Percentiles rank a stretch among this genome's conserved stretches.
Conservation (phyloP, 352 stramenopile genomes). For the Phytopythium aichiense region DNA sequence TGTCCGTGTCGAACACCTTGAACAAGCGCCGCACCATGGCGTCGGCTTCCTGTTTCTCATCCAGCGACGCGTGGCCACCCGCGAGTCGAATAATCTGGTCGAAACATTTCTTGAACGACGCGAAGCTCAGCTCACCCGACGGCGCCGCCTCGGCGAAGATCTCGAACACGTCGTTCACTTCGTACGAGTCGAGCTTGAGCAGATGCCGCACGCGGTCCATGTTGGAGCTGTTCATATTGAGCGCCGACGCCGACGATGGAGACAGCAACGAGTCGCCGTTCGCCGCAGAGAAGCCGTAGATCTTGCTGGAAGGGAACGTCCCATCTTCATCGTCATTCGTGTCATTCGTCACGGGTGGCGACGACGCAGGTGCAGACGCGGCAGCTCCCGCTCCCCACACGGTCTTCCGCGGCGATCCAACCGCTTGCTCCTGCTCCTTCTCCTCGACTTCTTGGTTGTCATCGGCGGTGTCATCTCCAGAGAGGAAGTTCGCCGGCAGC, state of each 20-base stretch:
- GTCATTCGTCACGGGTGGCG: background rate
- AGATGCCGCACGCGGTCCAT: slow-evolving; percentile 75
- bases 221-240: slow-evolving; percentile 70
- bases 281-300: slow-evolving; percentile 31
- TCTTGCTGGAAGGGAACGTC: slow-evolving; percentile 36
- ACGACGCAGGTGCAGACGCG: background rate
- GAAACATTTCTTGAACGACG: slow-evolving; percentile 86
- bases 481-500: background rate
- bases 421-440: background rate
- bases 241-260: slow-evolving; percentile 32
- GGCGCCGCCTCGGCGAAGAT: slow-evolving; percentile 84
- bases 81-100: slow-evolving; percentile 84
- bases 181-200: slow-evolving; percentile 82
- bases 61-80: slow-evolving; percentile 54
- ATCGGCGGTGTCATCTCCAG: background rate
- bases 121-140: slow-evolving; percentile 71
- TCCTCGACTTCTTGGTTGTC: background rate
- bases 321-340: background rate
- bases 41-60: slow-evolving; percentile 76
- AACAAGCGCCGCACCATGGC: slow-evolving; percentile 82
- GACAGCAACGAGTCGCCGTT: slow-evolving; percentile 41
- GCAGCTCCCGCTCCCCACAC: slow-evolving; percentile 14
- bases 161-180: slow-evolving; percentile 86
- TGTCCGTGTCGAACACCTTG: slow-evolving; percentile 78
- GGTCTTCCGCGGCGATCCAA: slow-evolving; percentile 24